A percentile compares a stretch with the other conserved stretches of the same genome.
These are phyloP conservation scores for Pelargonium fulgidum DNA, from an alignment of 441 rosid genomes.

Conservation along the genomic window DNA sequence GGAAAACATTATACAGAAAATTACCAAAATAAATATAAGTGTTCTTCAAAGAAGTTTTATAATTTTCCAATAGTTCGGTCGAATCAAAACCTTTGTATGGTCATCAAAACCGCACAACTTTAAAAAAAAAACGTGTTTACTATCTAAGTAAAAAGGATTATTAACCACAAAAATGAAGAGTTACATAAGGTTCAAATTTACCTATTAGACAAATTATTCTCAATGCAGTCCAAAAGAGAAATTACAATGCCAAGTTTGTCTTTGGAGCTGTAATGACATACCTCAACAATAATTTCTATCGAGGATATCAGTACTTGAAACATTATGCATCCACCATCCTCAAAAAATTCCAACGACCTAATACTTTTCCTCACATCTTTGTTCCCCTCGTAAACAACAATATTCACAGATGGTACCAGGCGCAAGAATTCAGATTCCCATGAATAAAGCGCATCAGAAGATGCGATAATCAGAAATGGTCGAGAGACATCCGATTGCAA, in stretches of 20 bases:
- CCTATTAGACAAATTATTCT: not conserved
- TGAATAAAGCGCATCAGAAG: constrained; percentile 31
- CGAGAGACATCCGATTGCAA: constrained; percentile 23
- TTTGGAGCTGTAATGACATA: constrained; percentile 18
- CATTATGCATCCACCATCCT: constrained; percentile 37
- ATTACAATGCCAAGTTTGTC: not conserved
- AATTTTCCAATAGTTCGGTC: not conserved
- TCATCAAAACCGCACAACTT: not conserved
- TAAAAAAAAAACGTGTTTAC: not conserved
- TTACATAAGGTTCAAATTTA: not conserved
- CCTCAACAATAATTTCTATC: constrained; percentile 48
- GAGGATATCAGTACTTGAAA: constrained; percentile 47
- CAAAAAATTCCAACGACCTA: constrained; percentile 38
- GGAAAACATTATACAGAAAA: not conserved
- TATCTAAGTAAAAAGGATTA: no score
- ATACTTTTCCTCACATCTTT: constrained; percentile 33
- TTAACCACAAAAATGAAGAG: no score
- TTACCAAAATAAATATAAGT: not conserved
- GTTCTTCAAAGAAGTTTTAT: not conserved
- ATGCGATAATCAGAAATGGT: constrained; percentile 50
- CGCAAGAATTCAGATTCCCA: constrained; percentile 49
- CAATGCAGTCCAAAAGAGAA: not conserved
- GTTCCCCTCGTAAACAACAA: constrained; percentile 44
- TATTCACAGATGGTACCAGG: constrained; percentile 32
- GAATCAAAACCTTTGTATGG: not conserved